Base-by-base conservation (phyloP, 192 early-diverging fungal genomes). In the Dispira simplex region DNA sequence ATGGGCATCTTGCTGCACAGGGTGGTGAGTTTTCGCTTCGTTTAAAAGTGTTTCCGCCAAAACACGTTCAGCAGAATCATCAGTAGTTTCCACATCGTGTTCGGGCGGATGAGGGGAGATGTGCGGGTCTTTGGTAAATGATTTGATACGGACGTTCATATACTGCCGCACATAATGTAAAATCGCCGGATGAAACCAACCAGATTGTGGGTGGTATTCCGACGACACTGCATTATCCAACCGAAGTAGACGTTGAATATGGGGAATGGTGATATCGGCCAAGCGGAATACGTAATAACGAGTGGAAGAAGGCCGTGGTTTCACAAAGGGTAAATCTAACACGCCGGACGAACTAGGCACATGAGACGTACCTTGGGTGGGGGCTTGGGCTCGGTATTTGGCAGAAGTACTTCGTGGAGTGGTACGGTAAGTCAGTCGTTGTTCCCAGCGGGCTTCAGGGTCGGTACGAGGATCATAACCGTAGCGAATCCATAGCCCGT, bases 391-490 rank as follows among this genome's bases (percentile, higher is more conserved):
- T 9, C 1, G 48, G 4, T 51, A 23, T 16, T 23, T 23, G 21
- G 21, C 21, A 8, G 21, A 51, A 51, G 18, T 51, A 23, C 18
- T 3, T 39, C 32, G 32, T 39, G 32, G 32, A 1, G 32, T 39
- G 12, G 32, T 44, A 5, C 28, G 58, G 32, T 26, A 43, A 0
- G 39, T 9, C 25, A 43, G 14, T 11, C 43, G 32, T 14, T 43
- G 32, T 18, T 28, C 11, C 27, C 32, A 60, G 32, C 58, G 58
- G 10, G 58, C 58, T 18, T 12, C 12, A 3, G 58, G 58, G 13
- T 60, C 39, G 13, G 14, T 18, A 8, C 58, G 58, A 0, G 58
- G 58, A 43, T 60, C 58, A 43, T 44, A 60, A 3, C 58, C 58
- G 39, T 60, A 60, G 11, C 58, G 25, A 43, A 60, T 12, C 58